Percentiles rank a stretch among this genome's conserved stretches.
Conservation (phyloP, 78 protist genomes). For the Protostelium mycophagum region DNA sequence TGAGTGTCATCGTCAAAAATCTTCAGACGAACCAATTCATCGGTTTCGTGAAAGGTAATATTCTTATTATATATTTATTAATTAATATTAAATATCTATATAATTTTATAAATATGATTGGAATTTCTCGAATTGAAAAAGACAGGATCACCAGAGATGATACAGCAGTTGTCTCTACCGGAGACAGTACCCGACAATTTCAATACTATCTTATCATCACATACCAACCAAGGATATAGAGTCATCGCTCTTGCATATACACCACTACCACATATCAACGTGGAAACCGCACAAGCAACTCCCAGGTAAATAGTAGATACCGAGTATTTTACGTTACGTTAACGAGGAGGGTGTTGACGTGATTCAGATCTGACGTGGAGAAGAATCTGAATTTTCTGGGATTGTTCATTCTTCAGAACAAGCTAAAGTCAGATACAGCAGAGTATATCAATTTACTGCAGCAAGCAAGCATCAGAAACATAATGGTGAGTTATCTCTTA, state of each 20-base stretch:
- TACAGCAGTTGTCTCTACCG: slow-evolving; percentile 38
- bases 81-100: too few species aligned
- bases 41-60: not conserved
- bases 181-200: slow-evolving; percentile 58
- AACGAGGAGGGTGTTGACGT: not conserved
- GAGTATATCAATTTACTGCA: slow-evolving; percentile 31
- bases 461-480: slow-evolving; percentile 49
- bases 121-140: too few species aligned
- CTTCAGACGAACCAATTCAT: not conserved
- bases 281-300: not conserved
- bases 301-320: not conserved
- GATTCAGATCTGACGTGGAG: slow-evolving; percentile 45
- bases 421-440: slow-evolving; percentile 61
- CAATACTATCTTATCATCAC: slow-evolving; percentile 11
- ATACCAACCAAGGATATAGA: slow-evolving; percentile 74
- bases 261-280: not conserved
- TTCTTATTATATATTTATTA: too few species aligned
- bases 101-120: too few species aligned
- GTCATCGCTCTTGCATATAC: slow-evolving; percentile 78
- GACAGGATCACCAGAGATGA: slow-evolving; percentile 90
- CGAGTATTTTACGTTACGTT: not conserved
- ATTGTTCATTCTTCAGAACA: slow-evolving; percentile 61
- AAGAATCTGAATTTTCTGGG: slow-evolving; percentile 45
- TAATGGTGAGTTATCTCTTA: slow-evolving; percentile 68
- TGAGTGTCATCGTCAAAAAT: slow-evolving; percentile 62